Base-by-base conservation (phyloP, 1,284 basidiomycete species). In the Prillingera fragicola region DNA sequence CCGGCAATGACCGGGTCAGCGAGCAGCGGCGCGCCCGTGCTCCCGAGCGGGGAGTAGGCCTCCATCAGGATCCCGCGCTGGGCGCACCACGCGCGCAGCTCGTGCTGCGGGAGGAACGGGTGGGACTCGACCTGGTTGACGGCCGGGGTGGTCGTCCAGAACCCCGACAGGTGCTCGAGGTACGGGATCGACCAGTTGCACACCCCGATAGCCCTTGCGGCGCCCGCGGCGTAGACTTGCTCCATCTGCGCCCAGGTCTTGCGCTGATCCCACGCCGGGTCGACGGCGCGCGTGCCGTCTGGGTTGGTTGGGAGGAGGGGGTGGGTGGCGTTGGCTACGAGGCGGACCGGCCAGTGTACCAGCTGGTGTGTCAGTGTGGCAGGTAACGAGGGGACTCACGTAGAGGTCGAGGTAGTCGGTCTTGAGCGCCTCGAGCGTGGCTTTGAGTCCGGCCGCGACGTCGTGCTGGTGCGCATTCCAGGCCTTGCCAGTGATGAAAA, bases 241-340 rank as follows among this genome's bases (percentile, higher is more conserved):
- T 90, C 87, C 81, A 91, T 84, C 64, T 85, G 81, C 54, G 77
- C 79, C 87, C 88, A 90, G 5, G 87, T 89, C 45, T 87, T 76
- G 43, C 69, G 72, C 51, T 85, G 63, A 32, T 80, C 75, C 79
- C 84, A 85, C 33, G 76, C 73, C 52, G 77, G 74, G 55, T 81
- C 78, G 38, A 85, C 73, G 56, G 85, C 81, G 37, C 84, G 80
- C 38, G 73, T 76, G 26, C 85, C 85, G 69, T 83, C 78, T 0
- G 80, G 77, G 41, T 77, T 80, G 15, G 73, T 78, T 9, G 84
- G 85, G 70, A 87, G 78, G 34, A 78, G 64, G 10, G 78, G 79
- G 67, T 86, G 79, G 64, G 43, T 9, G 8, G 12, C 8, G 10
- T 26, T 25, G 7, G 81, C 79, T 63, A 84, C 84, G 55, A 88